Evolutionary conservation across 2,329 filamentous ascomycete genomes (phyloP).

Genomic region (Teratosphaeria viscida): DNA sequence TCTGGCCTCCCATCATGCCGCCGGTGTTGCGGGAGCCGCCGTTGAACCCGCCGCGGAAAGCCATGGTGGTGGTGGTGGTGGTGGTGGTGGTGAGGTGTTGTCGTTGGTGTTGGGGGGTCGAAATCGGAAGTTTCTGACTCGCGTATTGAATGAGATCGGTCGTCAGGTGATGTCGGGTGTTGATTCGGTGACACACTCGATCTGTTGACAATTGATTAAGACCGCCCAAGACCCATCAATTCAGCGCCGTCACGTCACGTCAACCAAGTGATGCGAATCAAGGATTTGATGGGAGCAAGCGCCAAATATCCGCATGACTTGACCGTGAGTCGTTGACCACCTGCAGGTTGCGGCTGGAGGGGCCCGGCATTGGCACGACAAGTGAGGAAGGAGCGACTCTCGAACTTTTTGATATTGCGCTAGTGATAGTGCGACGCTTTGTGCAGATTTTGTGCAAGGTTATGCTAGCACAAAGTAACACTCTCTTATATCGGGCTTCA

Average conservation of each 20-base stretch:
- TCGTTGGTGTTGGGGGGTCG: not conserved
- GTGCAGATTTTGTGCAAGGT: not conserved
- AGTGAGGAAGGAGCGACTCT: not conserved
- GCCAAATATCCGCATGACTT: not conserved
- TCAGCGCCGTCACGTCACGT: not conserved
- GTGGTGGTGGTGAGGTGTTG: not conserved
- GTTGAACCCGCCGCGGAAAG: slow-evolving; percentile 8
- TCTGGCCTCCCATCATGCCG: slow-evolving; percentile 4
- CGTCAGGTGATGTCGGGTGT: not conserved
- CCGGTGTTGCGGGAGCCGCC: not conserved
- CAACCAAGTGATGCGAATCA: not conserved
- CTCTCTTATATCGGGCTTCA: too few species aligned
- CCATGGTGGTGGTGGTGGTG: not conserved
- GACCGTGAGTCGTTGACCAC: not conserved
- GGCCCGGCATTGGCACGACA: not conserved
- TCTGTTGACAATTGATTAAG: not conserved
- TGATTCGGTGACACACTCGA: not conserved
- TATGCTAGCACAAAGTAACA: not conserved
- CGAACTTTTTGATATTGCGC: not conserved
- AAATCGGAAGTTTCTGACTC: not conserved
- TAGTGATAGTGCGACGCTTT: not conserved
- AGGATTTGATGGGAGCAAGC: not conserved
- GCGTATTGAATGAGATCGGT: not conserved
- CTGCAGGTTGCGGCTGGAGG: not conserved
- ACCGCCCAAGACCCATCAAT: not conserved